These are phyloP conservation scores for Hanseniaspora lachancei DNA, from an alignment of 805 yeast genomes.

Conservation along the genomic window DNA sequence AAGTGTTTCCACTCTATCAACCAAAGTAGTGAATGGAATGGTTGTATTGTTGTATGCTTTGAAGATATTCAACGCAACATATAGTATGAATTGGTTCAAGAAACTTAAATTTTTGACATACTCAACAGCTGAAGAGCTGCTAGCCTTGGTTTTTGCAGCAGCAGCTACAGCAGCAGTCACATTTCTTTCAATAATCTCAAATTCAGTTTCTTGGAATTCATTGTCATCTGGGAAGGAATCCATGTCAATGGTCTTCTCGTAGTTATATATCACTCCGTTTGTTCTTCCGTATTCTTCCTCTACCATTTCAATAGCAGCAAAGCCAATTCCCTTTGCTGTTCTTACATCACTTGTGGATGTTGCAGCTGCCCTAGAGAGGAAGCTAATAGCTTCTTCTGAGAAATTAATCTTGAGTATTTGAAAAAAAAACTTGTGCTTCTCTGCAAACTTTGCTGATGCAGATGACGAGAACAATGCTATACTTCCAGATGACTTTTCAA, in stretches of 20 bases:
- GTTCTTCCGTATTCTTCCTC: constrained; percentile 42
- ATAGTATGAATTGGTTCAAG: constrained; percentile 58
- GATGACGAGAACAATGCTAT: constrained; percentile 23
- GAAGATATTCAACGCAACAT: constrained; percentile 49
- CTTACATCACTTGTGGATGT: constrained; percentile 96
- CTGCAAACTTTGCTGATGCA: constrained; percentile 13
- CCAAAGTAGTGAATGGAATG: constrained; percentile 56
- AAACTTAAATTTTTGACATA: constrained; percentile 51
- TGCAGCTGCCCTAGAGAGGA: constrained; percentile 88
- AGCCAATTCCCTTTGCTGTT: constrained; percentile 74
- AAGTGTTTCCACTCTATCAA: constrained; percentile 58
- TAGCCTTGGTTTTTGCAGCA: constrained; percentile 66
- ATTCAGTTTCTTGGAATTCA: constrained; percentile 20
- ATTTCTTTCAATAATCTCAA: constrained; percentile 42
- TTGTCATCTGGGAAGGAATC: constrained; percentile 9
- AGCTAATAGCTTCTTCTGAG: constrained; percentile 67
- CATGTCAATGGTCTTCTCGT: constrained; percentile 17
- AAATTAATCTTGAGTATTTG: constrained; percentile 28
- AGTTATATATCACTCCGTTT: constrained; percentile 19
- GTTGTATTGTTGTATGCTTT: constrained; percentile 62
- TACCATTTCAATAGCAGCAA: constrained; percentile 81
- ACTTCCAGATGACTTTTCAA: constrained; percentile 28
- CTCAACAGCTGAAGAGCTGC: constrained; percentile 54
- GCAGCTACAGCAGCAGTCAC: constrained; percentile 50
- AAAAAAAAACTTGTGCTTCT: constrained; percentile 13